Evolutionary conservation across 108 stramenopile species (phyloP), one percentile per base, ranked within the genome.

Genomic region (Skeletonema menzelii): DNA sequence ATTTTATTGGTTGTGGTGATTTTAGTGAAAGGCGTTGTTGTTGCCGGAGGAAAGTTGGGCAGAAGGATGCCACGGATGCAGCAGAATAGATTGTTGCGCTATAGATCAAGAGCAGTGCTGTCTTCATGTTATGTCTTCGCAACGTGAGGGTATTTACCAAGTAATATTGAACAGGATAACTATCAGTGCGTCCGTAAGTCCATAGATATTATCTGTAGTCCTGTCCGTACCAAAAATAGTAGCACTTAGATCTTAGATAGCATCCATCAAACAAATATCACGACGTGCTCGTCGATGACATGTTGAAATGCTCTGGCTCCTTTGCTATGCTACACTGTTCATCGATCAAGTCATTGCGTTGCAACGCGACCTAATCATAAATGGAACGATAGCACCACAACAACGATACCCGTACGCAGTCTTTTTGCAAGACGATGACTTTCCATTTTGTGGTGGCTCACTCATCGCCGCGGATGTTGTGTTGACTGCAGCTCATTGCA

Each of bases 401-500:
- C 44, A 53, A 31, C 12, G 32, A 58, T 69, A 69, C 22, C 26
- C 68, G 5, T 69, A 69, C 56, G 56, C 49, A 13, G 68, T 69
- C 57, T 57, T 17, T 55, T 32, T 57, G 1, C 26, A 69, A 37
- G 55, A 69, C 22, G 4, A 56, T 4, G 24, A 26, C 30, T 20
- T 22, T 64, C 44, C 8, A 44, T 46, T 65, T 1, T 71, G 70
- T 27, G 70, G 70, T 5, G 63, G 70, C 6, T 31, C 62, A 4
- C 62, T 71, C 14, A 65, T 71, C 3, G 63, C 62, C 4, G 13
- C 4, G n/a, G 42, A 47, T 13, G 44, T 71, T 13, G 70, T 71
- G 37, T 5, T 71, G 14, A 71, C 70, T 15, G 70, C 70, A 0
- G 70, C 70, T 17, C 70, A 71, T 34, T 60, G 59, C 28, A 35